These are phyloP conservation scores for Rhynchospora breviuscula DNA, from an alignment of 176 grass and related monocot species.

Conservation along the genomic window DNA sequence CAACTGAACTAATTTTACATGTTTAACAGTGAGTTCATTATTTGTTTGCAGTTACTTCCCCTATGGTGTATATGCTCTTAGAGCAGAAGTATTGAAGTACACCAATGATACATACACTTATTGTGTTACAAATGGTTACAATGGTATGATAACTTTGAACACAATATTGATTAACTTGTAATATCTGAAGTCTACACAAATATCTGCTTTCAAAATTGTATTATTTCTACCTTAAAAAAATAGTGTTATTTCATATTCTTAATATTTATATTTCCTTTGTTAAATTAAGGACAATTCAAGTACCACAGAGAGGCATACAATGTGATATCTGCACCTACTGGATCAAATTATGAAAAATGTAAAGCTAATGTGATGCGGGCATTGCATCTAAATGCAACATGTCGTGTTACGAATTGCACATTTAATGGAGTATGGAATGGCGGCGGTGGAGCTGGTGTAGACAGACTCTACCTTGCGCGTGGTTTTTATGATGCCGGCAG, in stretches of 20 bases:
- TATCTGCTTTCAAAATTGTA: neutral
- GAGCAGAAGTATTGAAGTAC: constrained; percentile 33
- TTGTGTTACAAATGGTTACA: constrained; percentile 29
- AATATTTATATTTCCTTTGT: neutral
- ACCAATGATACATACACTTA: constrained; percentile 12
- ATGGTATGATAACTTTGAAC: neutral
- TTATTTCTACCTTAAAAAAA: neutral
- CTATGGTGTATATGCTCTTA: constrained; percentile 28
- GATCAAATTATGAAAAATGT: constrained; percentile 23
- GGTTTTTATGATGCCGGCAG: constrained; percentile 28
- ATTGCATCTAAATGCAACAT: constrained; percentile 18
- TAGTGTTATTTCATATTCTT: too few species aligned
- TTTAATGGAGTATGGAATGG: constrained; percentile 42
- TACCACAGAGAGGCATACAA: constrained; percentile 14
- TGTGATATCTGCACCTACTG: constrained; percentile 1
- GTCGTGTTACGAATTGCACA: constrained; percentile 28
- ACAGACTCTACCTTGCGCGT: constrained; percentile 13
- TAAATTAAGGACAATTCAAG: neutral
- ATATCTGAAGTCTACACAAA: too few species aligned
- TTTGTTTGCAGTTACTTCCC: constrained; percentile 30
- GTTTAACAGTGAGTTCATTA: neutral
- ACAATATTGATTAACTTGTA: too few species aligned
- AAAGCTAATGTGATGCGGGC: neutral
- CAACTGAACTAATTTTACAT: too few species aligned
- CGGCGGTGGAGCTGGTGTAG: constrained; percentile 35